Evolutionary conservation across 345 rosid genomes (phyloP).

Genomic region (Physaria fendleri): DNA sequence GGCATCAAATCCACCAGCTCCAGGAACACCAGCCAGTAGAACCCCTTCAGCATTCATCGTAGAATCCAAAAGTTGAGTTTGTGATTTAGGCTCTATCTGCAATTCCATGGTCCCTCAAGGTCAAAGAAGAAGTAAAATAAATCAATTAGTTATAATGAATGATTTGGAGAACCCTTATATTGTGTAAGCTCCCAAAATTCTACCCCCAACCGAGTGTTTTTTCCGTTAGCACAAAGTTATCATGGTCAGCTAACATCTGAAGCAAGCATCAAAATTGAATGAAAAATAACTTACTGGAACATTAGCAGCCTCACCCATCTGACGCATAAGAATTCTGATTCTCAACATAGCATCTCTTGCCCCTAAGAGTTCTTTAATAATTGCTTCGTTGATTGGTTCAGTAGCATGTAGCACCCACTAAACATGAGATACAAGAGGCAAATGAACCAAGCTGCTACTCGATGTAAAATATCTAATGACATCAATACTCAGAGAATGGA

Average conservation of each 20-base stretch:
- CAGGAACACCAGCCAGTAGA: constrained; percentile 88
- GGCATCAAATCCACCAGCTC: constrained; percentile 98
- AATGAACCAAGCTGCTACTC: constrained; percentile 9
- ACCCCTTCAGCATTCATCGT: constrained; percentile 86
- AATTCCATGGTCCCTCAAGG: constrained; percentile 25
- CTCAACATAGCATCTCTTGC: constrained; percentile 72
- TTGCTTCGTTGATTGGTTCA: constrained; percentile 48
- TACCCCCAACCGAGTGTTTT: not conserved
- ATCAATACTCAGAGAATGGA: not conserved
- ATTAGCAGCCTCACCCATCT: constrained; percentile 83
- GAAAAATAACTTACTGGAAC: constrained; percentile 47
- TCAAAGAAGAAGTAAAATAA: constrained; percentile 4
- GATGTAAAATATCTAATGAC: constrained; percentile 4
- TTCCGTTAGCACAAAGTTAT: constrained; percentile 5
- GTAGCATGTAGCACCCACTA: constrained; percentile 78
- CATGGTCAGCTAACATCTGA: constrained; percentile 6
- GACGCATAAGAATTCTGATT: constrained; percentile 70
- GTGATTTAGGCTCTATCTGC: constrained; percentile 91
- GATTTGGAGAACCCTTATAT: not conserved
- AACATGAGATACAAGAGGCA: constrained; percentile 26
- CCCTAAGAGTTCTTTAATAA: constrained; percentile 53
- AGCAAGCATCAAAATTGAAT: not conserved
- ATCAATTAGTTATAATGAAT: not conserved
- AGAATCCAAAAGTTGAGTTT: constrained; percentile 66
- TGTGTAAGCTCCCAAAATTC: not conserved